phyloP scores from a whole-genome alignment of 2,329 filamentous ascomycete genomes.

The Sporothrix pseudoabietina region DNA sequence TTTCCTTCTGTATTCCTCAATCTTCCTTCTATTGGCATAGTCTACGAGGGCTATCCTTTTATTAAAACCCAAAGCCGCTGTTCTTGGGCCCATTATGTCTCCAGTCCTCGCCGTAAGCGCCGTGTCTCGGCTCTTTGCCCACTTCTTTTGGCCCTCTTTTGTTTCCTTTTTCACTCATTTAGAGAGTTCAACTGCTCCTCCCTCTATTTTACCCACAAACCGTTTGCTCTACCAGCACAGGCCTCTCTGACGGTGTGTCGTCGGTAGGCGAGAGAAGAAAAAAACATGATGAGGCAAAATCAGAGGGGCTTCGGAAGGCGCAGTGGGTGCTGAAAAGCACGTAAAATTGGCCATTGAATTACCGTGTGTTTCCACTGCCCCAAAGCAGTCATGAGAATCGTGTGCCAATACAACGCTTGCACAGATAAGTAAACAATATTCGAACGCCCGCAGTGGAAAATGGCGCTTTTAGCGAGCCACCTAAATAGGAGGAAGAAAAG shows the following conservation, averaged over 20 bases:
- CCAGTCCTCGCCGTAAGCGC: background rate
- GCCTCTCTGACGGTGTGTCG: background rate
- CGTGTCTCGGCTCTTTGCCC: background rate
- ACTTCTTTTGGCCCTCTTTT: background rate
- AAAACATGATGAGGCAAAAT: background rate
- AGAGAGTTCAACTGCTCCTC: background rate
- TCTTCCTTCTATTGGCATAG: background rate
- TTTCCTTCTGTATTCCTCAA: background rate
- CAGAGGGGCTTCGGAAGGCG: background rate
- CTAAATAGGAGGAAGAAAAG: no score
- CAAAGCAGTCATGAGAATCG: background rate
- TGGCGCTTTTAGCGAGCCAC: no score
- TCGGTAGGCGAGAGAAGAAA: background rate
- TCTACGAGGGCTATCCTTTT: background rate
- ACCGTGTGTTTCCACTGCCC: background rate
- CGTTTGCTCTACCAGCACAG: background rate
- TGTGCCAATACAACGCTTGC: background rate
- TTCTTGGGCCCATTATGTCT: background rate
- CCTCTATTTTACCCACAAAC: slow-evolving; percentile 10
- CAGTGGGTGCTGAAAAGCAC: background rate
- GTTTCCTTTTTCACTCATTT: background rate
- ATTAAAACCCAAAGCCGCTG: background rate
- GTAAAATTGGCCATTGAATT: background rate
- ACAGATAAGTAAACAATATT: background rate
- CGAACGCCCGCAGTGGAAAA: background rate